These are phyloP conservation scores for Colletotrichum sp. DNA, from an alignment of 2,329 filamentous ascomycete species.

Conservation along the genomic window DNA sequence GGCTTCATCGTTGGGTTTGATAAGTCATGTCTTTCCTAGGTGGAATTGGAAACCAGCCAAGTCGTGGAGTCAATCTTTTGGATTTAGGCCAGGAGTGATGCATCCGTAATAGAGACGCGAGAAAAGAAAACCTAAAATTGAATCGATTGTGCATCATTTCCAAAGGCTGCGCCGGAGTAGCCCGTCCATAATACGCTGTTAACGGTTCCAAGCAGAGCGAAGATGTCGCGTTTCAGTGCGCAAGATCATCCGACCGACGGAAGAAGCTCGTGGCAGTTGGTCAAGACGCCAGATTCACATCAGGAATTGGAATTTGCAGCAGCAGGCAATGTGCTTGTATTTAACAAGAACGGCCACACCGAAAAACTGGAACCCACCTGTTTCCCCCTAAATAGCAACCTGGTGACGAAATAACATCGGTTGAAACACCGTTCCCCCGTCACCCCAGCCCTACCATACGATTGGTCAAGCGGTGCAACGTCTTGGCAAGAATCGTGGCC, in stretches of 20 bases:
- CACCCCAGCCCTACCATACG: background rate
- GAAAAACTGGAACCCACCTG: background rate
- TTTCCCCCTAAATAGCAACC: background rate
- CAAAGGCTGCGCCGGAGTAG: background rate
- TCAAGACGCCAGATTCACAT: background rate
- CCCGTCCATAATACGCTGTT: background rate
- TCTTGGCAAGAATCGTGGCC: background rate
- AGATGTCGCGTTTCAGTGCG: background rate
- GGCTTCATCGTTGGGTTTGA: background rate
- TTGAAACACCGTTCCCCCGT: background rate
- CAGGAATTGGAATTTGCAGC: background rate
- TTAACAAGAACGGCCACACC: background rate
- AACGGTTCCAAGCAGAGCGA: background rate
- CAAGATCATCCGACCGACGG: background rate
- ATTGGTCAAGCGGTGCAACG: background rate
- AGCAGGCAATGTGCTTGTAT: background rate
- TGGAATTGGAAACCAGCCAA: background rate
- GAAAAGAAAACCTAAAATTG: background rate
- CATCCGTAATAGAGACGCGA: background rate
- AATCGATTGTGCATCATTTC: background rate
- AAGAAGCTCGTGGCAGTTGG: background rate
- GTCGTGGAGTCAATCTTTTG: background rate
- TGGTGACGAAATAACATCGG: constrained; percentile 2
- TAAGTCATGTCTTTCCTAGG: background rate
- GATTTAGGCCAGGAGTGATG: background rate